Base-by-base conservation (phyloP, 1,284 basidiomycete species). In the Ustilago lituana region DNA sequence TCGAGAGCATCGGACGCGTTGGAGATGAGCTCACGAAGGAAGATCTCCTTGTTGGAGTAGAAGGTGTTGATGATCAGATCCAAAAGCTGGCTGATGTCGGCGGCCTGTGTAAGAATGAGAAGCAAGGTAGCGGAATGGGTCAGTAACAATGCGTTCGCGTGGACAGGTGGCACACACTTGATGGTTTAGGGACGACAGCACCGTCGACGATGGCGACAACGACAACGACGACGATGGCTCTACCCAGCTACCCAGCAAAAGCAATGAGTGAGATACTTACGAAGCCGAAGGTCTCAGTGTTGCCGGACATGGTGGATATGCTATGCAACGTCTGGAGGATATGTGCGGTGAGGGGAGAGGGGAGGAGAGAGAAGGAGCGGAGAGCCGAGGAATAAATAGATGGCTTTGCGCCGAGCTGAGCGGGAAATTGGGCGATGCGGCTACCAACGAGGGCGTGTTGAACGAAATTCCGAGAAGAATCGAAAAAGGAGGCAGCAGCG, bases 61-160 rank as follows among this genome's bases (percentile, higher is more conserved):
- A 81, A 79, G 37, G 80, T 79, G 78, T 81, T 81, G 79, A 80
- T 77, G 62, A 82, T 81, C 60, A 82, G 69, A 62, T 82, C 80
- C 54, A 82, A 59, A 63, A 82, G 68, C 69, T 80, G 76, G 64
- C 73, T 75, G 68, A 79, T 78, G 63, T 77, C 73, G 65, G 78
- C 76, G 67, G 78, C 75, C 65, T 73, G 43, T 55, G 7, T 5
- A 17, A n/a, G 17, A 12, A 40, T 1, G 19, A 38, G 17, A n/a
- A 35, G 20, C 10, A 20, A 29, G 7, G n/a, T n/a, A 17, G 23
- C 44, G 14, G 19, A 23, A n/a, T 15, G 12, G 29, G 57, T 64
- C 45, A 63, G 56, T 48, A 40, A 31, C 12, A 9, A 27, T 22
- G 20, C 27, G 38, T 20, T n/a, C n/a, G n/a, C n/a, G n/a, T n/a